Conservation (phyloP, 371 early-diverging fungal genomes). For the Saksenaea oblongispora region DNA sequence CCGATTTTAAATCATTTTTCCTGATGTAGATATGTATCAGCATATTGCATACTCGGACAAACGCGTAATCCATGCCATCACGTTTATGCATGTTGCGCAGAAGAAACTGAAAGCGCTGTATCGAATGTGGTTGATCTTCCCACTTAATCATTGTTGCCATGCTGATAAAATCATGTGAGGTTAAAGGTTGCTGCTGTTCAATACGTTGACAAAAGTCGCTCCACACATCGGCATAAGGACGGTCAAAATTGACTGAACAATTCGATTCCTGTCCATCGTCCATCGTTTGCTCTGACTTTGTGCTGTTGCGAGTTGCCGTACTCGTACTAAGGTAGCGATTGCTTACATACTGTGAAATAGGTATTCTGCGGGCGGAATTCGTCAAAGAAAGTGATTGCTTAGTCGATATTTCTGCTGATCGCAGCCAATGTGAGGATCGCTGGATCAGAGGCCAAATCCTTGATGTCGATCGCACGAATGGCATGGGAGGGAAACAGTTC, state of each 20-base stretch:
- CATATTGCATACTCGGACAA: conserved; percentile 37
- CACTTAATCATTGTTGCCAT: not conserved
- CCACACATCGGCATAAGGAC: not conserved
- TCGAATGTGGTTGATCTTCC: not conserved
- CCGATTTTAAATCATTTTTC: conserved; percentile 24
- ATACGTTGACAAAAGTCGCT: not conserved
- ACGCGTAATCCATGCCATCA: conserved; percentile 8
- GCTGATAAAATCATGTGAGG: not conserved
- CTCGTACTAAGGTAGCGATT: not conserved
- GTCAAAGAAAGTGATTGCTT: not conserved
- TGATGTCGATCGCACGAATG: not conserved
- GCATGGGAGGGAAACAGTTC: not conserved
- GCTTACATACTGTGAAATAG: not conserved
- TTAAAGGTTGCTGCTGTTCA: not conserved
- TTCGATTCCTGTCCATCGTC: not conserved
- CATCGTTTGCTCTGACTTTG: not conserved
- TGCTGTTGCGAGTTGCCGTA: not conserved
- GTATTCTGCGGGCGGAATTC: not conserved
- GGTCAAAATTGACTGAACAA: not conserved
- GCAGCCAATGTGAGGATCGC: not conserved
- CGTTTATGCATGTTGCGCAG: conserved; percentile 26
- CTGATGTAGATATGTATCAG: conserved; percentile 31
- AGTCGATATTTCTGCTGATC: not conserved
- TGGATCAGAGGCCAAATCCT: not conserved
- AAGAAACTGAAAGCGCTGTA: conserved; percentile 20